Conservation (phyloP, 352 stramenopile genomes). For the Elongisporangium undulatum region DNA sequence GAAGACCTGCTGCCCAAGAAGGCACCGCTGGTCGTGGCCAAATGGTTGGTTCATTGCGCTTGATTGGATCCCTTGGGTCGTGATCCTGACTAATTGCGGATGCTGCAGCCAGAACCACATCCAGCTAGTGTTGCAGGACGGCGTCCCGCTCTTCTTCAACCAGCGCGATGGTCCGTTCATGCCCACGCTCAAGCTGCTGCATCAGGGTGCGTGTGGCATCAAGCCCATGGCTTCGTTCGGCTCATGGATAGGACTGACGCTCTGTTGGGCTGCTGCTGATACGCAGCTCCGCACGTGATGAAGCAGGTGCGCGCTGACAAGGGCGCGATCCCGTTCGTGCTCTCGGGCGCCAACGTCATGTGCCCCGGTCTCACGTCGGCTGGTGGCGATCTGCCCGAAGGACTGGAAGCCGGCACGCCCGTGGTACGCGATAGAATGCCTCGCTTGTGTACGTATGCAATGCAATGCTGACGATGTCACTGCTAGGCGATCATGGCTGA, state of each 20-base stretch:
- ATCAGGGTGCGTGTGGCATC: conserved; percentile 70
- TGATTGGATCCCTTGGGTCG: conserved; percentile 7
- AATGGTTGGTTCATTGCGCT: conserved; percentile 61
- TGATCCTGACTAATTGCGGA: conserved; percentile 1
- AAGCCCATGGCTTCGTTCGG: conserved; percentile 1
- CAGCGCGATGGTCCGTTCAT: conserved; percentile 96
- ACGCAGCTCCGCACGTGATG: conserved; percentile 89
- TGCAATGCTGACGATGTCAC: conserved; percentile 2
- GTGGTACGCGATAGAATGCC: conserved; percentile 51
- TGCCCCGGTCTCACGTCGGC: conserved; percentile 96
- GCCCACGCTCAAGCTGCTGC: conserved; percentile 94
- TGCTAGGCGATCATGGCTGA: conserved; percentile 94
- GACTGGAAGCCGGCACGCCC: conserved; percentile 75
- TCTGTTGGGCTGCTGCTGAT: not conserved
- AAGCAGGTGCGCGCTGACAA: conserved; percentile 94
- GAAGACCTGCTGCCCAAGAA: conserved; percentile 94
- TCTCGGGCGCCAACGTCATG: conserved; percentile 99
- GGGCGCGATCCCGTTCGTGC: conserved; percentile 96
- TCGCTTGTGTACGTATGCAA: not conserved
- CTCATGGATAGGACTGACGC: not conserved
- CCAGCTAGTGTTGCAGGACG: conserved; percentile 87
- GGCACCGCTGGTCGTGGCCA: conserved; percentile 88
- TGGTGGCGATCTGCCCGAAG: conserved; percentile 90
- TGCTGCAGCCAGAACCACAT: conserved; percentile 83
- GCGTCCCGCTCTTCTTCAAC: conserved; percentile 95